Base-by-base conservation (phyloP, 352 stramenopile species). In the Plasmopara muralis region DNA sequence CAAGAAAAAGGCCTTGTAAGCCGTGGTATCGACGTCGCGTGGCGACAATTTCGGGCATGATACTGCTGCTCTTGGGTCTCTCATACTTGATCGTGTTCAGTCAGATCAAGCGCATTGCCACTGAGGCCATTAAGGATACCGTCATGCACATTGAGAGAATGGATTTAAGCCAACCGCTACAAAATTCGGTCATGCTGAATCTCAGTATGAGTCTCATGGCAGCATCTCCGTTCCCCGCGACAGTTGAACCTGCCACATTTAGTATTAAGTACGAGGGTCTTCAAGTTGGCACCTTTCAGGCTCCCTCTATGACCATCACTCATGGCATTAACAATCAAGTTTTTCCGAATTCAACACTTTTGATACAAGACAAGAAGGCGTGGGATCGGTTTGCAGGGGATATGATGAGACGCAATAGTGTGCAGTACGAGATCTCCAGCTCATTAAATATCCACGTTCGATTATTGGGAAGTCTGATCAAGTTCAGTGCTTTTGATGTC, bases 351-450 rank as follows among this genome's bases (percentile, higher is more conserved):
- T 63, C 76, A 25, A 78, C 65, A 45, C 65, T 91, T 4, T n/a
- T 45, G 16, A 86, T 91, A 43, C 38, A 48, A 1, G 78, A 88
- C 53, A 67, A 56, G 30, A 72, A 74, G 16, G 65, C 58, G 3
- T 91, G 81, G 81, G 65, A 87, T 42, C 47, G 42, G 29, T 91
- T 91, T 60, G 81, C 81, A 14, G 53, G 61, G 6, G 76, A 85
- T 43, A 82, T 91, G 56, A 88, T 91, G 59, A 54, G 67, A 54
- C 53, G 53, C 6, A 9, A 45, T 1, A 50, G 63, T 1, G 53
- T 88, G 41, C 39, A 64, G 43, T 89, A 83, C 54, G 59, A 73
- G 31, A 77, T 91, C 57, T 52, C 54, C 14, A 73, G 73, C 16
- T 38, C 51, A 5, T 55, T 89, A n/a, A 60, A 48, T 9, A 70